Base-by-base conservation (phyloP, 2,329 filamentous ascomycete genomes). In the Colletotrichum euphorbiae region DNA sequence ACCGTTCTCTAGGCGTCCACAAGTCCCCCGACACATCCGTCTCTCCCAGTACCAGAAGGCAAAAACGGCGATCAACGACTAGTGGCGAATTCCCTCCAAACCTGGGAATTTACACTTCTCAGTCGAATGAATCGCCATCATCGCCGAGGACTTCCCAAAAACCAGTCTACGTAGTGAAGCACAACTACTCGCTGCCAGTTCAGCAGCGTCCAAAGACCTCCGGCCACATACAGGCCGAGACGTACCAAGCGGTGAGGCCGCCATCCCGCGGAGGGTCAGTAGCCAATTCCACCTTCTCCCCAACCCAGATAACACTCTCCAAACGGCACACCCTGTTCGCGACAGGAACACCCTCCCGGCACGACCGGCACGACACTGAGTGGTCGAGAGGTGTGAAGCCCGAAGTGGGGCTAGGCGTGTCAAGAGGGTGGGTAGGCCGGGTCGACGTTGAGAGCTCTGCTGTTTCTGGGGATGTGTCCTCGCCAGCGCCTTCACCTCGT, bases 401-500 rank as follows among this genome's bases (percentile, higher is more conserved):
- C 24, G 43, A 58, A 8, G 63, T 21, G 24, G 40, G 17, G 31
- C 19, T 21, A 46, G 50, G 24, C 45, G 48, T 38, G 13, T 38
- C 50, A 21, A 61, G 67, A 45, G 63, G 67, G 17, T 62, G 62
- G 67, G 67, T 62, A 17, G 63, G 67, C 56, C 62, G 56, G 59
- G 63, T 69, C 67, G 67, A 67, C 56, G 56, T 69, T 52, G 63
- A 69, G 63, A 67, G 63, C 43, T 68, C 56, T 67, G 63, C 46
- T 54, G 56, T 62, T 69, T 55, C 55, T 42, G 62, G 33, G 57
- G 52, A 48, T 48, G 62, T 67, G 45, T 67, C 63, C 52, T 62
- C 56, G 31, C 63, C 67, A 43, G 61, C 67, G 43, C 72, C 73
- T 28, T 73, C 72, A 40, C 73, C 74, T 61, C 72, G 75, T 76